These are phyloP conservation scores for Trichoderma oligosporum DNA, from an alignment of 2,329 filamentous ascomycete genomes.

Conservation along the genomic window DNA sequence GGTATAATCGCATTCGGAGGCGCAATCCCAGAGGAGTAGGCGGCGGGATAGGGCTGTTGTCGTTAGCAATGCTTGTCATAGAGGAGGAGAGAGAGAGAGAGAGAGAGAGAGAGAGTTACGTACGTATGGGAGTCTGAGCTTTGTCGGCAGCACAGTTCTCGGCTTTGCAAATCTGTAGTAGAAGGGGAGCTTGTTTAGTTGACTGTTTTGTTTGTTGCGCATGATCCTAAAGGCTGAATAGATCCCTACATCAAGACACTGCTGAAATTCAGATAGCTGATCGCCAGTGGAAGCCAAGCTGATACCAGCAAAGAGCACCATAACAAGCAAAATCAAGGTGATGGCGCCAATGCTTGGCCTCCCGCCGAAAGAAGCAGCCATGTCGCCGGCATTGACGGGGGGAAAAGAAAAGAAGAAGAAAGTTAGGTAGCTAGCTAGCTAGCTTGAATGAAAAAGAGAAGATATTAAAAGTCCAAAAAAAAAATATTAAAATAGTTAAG, in stretches of 20 bases:
- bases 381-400: constrained; percentile 30
- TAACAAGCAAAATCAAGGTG: constrained; percentile 33
- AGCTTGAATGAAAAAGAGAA: background rate
- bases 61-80: background rate
- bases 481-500: background rate
- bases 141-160: constrained; percentile 73
- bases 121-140: constrained; percentile 62
- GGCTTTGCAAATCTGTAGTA: constrained; percentile 66
- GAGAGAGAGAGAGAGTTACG: constrained; percentile 44
- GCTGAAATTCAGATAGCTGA: constrained; percentile 76
- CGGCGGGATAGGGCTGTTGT: constrained; percentile 74
- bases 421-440: too few relatives aligned
- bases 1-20: constrained; percentile 93
- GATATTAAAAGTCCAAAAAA: background rate
- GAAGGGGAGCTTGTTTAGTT: background rate
- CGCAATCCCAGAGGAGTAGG: constrained; percentile 87
- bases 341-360: constrained; percentile 33
- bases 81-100: background rate
- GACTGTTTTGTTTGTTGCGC: background rate
- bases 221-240: background rate
- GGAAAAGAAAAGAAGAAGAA: background rate
- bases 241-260: constrained; percentile 70
- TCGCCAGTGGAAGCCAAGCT: constrained; percentile 75
- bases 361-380: constrained; percentile 32
- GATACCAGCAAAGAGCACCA: constrained; percentile 41